Evolutionary conservation across 371 early-diverging fungal genomes (phyloP).

Genomic region (Mycotypha africana): DNA sequence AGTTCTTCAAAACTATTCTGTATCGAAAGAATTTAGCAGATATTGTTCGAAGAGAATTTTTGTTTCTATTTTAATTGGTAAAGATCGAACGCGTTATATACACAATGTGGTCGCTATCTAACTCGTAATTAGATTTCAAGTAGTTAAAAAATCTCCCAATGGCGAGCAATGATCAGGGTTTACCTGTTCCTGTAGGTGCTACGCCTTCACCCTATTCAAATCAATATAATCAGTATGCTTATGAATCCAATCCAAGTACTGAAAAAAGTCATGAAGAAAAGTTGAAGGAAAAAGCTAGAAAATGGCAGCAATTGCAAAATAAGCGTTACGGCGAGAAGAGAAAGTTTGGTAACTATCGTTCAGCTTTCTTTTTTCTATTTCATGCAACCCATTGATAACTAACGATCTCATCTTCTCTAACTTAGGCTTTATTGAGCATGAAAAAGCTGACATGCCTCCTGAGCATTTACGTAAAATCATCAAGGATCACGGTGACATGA

Average conservation of each 20-base stretch:
- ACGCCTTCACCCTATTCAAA: constrained; percentile 27
- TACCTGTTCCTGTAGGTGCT: constrained; percentile 28
- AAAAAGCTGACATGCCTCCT: constrained; percentile 95
- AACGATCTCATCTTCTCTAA: neutral
- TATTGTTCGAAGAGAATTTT: neutral
- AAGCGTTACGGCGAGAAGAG: constrained; percentile 92
- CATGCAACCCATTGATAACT: too few species aligned
- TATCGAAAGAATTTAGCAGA: neutral
- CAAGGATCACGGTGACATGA: constrained; percentile 98
- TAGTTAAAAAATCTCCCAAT: constrained; percentile 1
- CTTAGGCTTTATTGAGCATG: constrained; percentile 59
- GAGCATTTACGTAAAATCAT: constrained; percentile 96
- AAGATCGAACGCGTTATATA: too few species aligned
- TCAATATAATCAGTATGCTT: constrained; percentile 34
- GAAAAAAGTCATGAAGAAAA: constrained; percentile 49
- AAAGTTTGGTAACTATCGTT: constrained; percentile 70
- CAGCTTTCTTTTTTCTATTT: neutral
- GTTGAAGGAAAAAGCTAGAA: constrained; percentile 71
- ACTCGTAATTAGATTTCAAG: neutral
- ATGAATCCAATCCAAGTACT: constrained; percentile 27
- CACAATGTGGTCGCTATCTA: too few species aligned
- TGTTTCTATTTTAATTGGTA: neutral
- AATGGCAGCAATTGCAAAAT: constrained; percentile 89
- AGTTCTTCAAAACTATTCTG: too few species aligned
- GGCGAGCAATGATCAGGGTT: constrained; percentile 14